Evolutionary conservation across 192 early-diverging fungal species (phyloP).

Genomic region (Rhizophagus sp.): DNA sequence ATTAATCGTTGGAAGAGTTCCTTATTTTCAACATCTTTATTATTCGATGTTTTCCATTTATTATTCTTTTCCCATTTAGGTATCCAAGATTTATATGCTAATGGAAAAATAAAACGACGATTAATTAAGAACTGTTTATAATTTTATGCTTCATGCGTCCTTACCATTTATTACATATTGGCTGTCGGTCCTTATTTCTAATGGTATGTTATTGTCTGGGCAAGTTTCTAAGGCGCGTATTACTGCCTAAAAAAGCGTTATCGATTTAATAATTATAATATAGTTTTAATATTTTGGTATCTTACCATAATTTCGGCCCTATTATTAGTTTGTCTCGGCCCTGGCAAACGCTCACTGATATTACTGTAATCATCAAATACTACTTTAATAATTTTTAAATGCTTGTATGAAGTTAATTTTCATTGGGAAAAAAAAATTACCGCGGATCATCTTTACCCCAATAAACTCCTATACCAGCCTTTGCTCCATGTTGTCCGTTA

Average conservation of each 20-base stretch:
- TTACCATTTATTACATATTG: conserved; percentile 71
- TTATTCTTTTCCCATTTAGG: conserved; percentile 66
- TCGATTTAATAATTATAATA: background rate
- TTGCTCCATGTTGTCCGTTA: conserved; percentile 67
- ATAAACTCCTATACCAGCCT: conserved; percentile 85
- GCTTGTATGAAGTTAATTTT: no score
- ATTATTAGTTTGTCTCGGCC: conserved; percentile 68
- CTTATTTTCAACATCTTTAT: conserved; percentile 68
- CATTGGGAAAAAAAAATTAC: conserved; percentile 39
- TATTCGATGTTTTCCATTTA: conserved; percentile 57
- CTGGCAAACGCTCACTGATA: conserved; percentile 53
- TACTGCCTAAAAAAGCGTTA: conserved; percentile 47
- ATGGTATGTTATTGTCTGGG: conserved; percentile 30
- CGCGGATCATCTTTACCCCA: conserved; percentile 70
- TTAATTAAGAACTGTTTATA: background rate
- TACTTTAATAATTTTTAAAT: background rate
- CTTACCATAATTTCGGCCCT: conserved; percentile 67
- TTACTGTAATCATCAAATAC: conserved; percentile 47
- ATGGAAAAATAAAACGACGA: background rate
- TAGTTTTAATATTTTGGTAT: background rate
- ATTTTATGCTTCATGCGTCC: background rate
- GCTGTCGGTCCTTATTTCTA: conserved; percentile 79
- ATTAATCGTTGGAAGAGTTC: conserved; percentile 73
- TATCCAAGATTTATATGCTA: conserved; percentile 70
- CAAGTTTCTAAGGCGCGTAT: conserved; percentile 54